Conservation (phyloP, 345 rosid genomes). For the Eucalyptus sp. region DNA sequence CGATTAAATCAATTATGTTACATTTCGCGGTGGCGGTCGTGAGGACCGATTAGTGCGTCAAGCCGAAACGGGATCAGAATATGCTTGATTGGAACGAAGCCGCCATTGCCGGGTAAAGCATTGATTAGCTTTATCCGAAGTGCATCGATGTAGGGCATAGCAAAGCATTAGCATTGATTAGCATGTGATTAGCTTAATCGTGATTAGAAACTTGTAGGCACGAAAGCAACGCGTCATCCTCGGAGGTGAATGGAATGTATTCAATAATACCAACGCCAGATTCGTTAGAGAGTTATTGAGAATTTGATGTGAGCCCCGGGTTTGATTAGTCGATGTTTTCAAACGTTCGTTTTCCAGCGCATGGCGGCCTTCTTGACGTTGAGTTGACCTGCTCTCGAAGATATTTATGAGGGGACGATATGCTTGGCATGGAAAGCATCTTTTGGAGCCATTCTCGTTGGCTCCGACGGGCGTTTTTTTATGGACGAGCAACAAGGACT, state of each 20-base stretch:
- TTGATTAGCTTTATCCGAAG: not conserved
- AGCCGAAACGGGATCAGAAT: not conserved
- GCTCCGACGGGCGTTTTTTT: not conserved
- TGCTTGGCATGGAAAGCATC: not conserved
- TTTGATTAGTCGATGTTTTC: not conserved
- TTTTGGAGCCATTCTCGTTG: not conserved
- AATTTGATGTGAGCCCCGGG: not conserved
- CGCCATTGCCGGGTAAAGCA: accelerated
- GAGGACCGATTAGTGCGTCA: not conserved
- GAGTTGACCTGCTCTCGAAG: not conserved
- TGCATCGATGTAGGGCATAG: not conserved
- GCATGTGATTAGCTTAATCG: not conserved
- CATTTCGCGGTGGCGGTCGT: not conserved
- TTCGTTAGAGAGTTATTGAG: not conserved
- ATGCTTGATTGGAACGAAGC: not conserved
- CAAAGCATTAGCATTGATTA: not conserved
- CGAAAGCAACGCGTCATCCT: not conserved
- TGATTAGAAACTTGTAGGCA: not conserved
- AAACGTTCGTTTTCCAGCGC: not conserved
- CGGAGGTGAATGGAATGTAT: not conserved
- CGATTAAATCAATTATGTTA: not conserved
- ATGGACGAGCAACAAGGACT: not conserved
- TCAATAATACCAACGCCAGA: not conserved
- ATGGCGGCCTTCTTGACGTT: not conserved
- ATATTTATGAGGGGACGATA: not conserved